Conservation (phyloP, 2,329 filamentous ascomycete genomes). For the Lasiodiplodia sp. region DNA sequence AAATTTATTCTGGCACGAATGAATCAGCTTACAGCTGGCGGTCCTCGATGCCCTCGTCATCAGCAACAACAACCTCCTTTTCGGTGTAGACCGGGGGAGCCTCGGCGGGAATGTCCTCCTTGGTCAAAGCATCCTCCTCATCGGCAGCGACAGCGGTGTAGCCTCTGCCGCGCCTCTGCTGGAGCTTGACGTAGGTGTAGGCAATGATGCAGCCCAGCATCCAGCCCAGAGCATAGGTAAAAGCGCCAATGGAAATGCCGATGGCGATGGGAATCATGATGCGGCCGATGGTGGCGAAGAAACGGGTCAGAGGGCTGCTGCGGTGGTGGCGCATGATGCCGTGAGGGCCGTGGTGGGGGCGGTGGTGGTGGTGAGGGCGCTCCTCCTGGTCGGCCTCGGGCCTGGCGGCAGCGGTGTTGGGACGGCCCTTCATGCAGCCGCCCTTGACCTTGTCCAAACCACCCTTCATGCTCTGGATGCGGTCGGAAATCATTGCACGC, state of each 20-base stretch:
- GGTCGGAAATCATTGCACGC: conserved; percentile 47
- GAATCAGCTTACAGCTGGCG: conserved; percentile 10
- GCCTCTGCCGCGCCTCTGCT: conserved; percentile 34
- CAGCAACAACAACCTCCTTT: conserved; percentile 42
- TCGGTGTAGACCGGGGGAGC: conserved; percentile 50
- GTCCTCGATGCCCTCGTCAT: conserved; percentile 30
- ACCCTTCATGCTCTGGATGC: conserved; percentile 42
- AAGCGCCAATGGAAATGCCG: conserved; percentile 72
- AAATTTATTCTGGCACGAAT: neutral
- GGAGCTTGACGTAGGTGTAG: conserved; percentile 63
- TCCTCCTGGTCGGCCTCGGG: conserved; percentile 3
- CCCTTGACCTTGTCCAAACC: conserved; percentile 38
- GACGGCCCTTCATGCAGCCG: conserved; percentile 31
- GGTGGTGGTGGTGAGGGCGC: conserved; percentile 37
- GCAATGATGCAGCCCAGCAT: conserved; percentile 68
- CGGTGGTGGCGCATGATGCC: conserved; percentile 40
- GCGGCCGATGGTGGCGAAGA: conserved; percentile 61
- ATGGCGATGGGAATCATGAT: conserved; percentile 71
- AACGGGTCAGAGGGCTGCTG: conserved; percentile 46
- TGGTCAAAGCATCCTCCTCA: conserved; percentile 33
- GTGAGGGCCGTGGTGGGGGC: conserved; percentile 37
- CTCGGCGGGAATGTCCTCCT: conserved; percentile 45
- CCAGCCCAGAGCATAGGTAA: conserved; percentile 73
- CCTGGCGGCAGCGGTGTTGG: conserved; percentile 2
- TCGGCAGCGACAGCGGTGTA: conserved; percentile 44